Evolutionary conservation across 345 rosid species (phyloP), one percentile per base, ranked within the genome.

Genomic region (Erodium maritimum): DNA sequence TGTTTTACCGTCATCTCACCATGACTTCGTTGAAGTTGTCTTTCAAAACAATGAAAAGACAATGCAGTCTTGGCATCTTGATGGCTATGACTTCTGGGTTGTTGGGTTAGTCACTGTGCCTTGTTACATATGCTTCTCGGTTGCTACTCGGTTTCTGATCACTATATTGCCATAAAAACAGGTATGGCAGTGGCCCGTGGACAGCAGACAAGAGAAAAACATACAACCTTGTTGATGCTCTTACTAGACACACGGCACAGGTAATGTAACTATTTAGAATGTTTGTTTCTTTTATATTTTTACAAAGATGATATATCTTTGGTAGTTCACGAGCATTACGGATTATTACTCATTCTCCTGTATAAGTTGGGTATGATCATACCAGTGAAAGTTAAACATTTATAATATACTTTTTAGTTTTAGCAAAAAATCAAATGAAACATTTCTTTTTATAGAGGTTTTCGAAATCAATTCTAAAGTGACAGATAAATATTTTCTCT

Each of bases 61-160:
- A 1, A 66, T 82, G 71, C 96, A 91, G 66, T 83, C 96, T 65
- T 91, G 97, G 97, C 97, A 91, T 67, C 91, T 87, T 48, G 97
- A 91, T 65, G 97, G 97, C 37, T 91, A 85, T 60, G 96, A 87
- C 72, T 87, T 87, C 72, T 87, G 95, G 94, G 95, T 75, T 62
- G 82, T 83, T 8, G 97, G 97, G 91, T 91, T 66, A 79, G 87
- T 75, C 29, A 57, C 37, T 4, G 1, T 51, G 48, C 59, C 54
- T 55, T 57, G 51, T 33, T 29, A 1, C 4, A 46, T 58, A 46
- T 29, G 24, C 3, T 56, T 21, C 13, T 61, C 13, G 61, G 29
- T 2, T 4, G 34, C 37, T 58, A 55, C 24, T 11, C 37, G 6
- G 58, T 34, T 60, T 56, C 64, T 69, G 56, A 74, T 21, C n/a